Base-by-base conservation (phyloP, 106 monocot genomes). In the Agapanthus africanus region DNA sequence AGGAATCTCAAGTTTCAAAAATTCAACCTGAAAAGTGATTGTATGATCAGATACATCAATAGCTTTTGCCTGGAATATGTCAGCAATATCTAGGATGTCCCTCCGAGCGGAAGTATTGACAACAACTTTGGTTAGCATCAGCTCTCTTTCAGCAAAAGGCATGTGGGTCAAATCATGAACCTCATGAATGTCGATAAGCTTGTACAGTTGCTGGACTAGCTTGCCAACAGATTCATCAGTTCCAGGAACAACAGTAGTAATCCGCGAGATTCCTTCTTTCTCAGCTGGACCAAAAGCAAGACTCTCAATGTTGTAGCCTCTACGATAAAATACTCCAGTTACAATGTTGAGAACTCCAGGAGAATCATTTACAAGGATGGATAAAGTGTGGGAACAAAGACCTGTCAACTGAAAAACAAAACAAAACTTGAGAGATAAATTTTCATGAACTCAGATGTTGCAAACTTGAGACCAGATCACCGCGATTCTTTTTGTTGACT, bases 21-120 rank as follows among this genome's bases (percentile, higher is more conserved):
- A n/a, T n/a, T n/a, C 66, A 50, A 99, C 97, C 92, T 92, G 90
- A 66, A 90, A 84, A 22, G 97, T 99, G 59, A 92, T 67, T 42
- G 97, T 99, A 73, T 99, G 97, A 78, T 90, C 97, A 79, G 97
- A 99, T 65, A 99, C 97, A 87, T 99, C 97, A 42, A 99, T 84
- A 71, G 97, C 78, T 73, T 79, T 89, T 27, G 92, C 97, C 7
- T 92, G 86, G 65, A 99, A 99, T 60, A 99, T 90, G 50, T 80
- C 81, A 41, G 90, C 92, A 81, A 99, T 87, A 54, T 99, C 97
- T 39, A 99, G 76, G 19, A 99, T 83, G 70, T 92, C 92, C 65
- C 97, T 90, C 37, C 92, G 50, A 63, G 89, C 97, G 78, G 71
- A 40, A 54, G 84, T 76, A 78, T 99, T 99, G 25, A 87, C 92